phyloP scores from a whole-genome alignment of 345 rosid species.

The Brassica cretica region DNA sequence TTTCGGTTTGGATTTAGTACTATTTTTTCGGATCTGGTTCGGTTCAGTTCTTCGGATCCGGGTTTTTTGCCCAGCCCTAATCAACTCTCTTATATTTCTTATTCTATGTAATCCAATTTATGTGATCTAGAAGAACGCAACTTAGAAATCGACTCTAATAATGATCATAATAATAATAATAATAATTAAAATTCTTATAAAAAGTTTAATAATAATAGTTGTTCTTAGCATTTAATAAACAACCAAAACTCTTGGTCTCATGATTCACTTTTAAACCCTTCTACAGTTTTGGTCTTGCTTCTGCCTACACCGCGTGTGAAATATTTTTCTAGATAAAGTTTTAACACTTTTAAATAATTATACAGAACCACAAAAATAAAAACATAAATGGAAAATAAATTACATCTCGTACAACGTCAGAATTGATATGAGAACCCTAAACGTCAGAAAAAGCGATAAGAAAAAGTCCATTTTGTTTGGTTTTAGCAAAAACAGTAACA shows the following conservation, averaged over 20 bases:
- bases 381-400: slow-evolving; percentile 3
- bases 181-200: too few relatives aligned
- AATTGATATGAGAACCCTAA: slow-evolving; percentile 13
- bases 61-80: too few relatives aligned
- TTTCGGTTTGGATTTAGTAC: too few relatives aligned
- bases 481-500: slow-evolving; percentile 41
- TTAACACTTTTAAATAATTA: neutral
- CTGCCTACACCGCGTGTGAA: neutral
- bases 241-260: neutral
- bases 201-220: too few relatives aligned
- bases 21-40: too few relatives aligned
- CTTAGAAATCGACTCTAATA: too few relatives aligned
- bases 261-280: neutral
- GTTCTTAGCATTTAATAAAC: neutral
- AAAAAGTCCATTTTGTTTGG: slow-evolving; percentile 36
- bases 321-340: neutral
- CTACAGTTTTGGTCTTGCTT: neutral
- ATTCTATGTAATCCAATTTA: too few relatives aligned
- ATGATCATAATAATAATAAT: too few relatives aligned
- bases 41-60: too few relatives aligned
- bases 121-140: too few relatives aligned
- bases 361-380: neutral
- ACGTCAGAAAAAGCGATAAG: neutral
- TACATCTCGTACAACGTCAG: slow-evolving; percentile 29
- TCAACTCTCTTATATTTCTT: too few relatives aligned